These are phyloP conservation scores for Jackrogersella minutella DNA, from an alignment of 495 filamentous ascomycete genomes.

Conservation along the genomic window DNA sequence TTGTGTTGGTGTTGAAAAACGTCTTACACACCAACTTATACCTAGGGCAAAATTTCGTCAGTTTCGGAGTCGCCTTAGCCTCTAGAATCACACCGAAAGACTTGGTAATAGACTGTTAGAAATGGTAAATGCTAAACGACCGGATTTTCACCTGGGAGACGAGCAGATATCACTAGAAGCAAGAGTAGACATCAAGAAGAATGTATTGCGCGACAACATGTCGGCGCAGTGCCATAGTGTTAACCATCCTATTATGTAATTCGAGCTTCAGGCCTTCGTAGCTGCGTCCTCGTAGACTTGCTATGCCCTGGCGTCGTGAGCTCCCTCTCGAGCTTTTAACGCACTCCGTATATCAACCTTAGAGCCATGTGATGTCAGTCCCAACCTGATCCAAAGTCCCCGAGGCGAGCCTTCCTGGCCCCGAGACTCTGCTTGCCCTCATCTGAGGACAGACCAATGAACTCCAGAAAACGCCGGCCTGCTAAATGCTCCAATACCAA, in stretches of 20 bases:
- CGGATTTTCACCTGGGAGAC: not conserved
- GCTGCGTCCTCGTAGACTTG: conserved; percentile 19
- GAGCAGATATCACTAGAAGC: not conserved
- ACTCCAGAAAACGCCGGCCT: conserved; percentile 31
- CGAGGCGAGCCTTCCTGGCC: conserved; percentile 7
- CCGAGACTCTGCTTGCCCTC: conserved; percentile 15
- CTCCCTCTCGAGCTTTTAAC: conserved; percentile 15
- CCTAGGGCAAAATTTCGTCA: no score
- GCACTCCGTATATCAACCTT: conserved; percentile 20
- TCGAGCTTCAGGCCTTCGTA: conserved; percentile 21
- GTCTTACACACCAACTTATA: no score
- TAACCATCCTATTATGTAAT: conserved; percentile 38
- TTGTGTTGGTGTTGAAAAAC: no score
- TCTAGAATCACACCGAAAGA: no score
- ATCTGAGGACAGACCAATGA: conserved; percentile 6
- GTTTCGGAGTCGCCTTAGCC: no score
- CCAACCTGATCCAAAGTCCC: conserved; percentile 32
- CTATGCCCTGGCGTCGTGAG: conserved; percentile 13
- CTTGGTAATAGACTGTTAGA: no score
- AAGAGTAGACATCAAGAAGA: not conserved
- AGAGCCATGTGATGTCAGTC: conserved; percentile 1
- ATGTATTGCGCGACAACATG: conserved; percentile 1
- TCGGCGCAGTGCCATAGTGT: conserved; percentile 30
- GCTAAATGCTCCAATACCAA: conserved; percentile 38
- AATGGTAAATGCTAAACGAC: not conserved